A percentile compares a stretch with the other conserved stretches of the same genome.
Conservation (phyloP, 306 rosid genomes). For the Fagus crenata region DNA sequence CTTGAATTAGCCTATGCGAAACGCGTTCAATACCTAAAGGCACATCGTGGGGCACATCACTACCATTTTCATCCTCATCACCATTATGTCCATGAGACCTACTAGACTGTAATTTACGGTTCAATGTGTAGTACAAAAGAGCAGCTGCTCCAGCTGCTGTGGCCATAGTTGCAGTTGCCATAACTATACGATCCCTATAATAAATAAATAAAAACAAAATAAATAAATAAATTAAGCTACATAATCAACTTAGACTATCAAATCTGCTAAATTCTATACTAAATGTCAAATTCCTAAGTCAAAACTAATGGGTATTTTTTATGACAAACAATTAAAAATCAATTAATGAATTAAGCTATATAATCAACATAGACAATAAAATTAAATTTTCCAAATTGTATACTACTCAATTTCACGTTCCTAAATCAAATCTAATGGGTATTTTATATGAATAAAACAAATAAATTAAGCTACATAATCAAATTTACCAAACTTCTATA, state of each 20-base stretch:
- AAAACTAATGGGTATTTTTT: background rate
- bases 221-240: constrained; percentile 14
- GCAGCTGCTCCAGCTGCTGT: constrained; percentile 99
- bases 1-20: constrained; percentile 75
- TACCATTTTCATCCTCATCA: constrained; percentile 35
- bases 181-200: constrained; percentile 49
- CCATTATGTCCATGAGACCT: constrained; percentile 35
- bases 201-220: too few species aligned
- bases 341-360: constrained; percentile 17
- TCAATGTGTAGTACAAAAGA: constrained; percentile 77
- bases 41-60: constrained; percentile 32
- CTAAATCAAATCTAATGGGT: background rate
- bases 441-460: background rate
- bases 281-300: background rate
- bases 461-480: constrained; percentile 20
- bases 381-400: background rate
- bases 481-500: too few species aligned
- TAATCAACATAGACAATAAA: background rate
- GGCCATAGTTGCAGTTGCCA: constrained; percentile 99
- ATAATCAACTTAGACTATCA: constrained; percentile 5
- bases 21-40: constrained; percentile 61
- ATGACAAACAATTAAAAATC: too few species aligned
- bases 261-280: background rate
- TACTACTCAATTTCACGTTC: background rate
- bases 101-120: constrained; percentile 54